Percentiles rank a stretch among this genome's conserved stretches.
phyloP scores from a whole-genome alignment of 345 rosid species.

The Viola odorata region DNA sequence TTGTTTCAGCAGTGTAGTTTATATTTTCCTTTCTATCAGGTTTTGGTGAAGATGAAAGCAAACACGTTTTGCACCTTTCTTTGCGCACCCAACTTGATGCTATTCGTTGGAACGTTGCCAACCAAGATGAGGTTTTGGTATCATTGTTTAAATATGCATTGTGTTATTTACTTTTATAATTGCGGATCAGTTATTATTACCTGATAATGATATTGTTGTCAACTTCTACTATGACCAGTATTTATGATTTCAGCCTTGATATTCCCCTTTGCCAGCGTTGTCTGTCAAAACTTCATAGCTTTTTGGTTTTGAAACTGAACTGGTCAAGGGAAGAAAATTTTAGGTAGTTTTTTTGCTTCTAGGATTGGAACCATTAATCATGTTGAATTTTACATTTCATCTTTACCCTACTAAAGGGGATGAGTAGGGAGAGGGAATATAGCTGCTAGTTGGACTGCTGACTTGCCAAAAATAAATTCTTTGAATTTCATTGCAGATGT shows the following conservation, averaged over 20 bases:
- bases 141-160: constrained; percentile 2
- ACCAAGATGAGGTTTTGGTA: constrained; percentile 77
- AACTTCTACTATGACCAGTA: too few species aligned
- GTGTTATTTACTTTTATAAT: not conserved
- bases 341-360: not conserved
- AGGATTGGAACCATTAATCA: not conserved
- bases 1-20: too few species aligned
- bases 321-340: too few species aligned
- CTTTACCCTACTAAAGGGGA: not conserved
- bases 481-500: too few species aligned
- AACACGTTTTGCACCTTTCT: constrained; percentile 65
- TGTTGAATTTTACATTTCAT: not conserved
- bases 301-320: too few species aligned
- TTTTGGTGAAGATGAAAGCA: constrained; percentile 48
- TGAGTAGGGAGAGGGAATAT: too few species aligned
- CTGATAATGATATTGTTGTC: too few species aligned
- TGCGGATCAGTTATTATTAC: not conserved
- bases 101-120: constrained; percentile 74
- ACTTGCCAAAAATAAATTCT: too few species aligned
- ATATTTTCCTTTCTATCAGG: constrained; percentile 21
- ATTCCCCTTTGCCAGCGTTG: too few species aligned
- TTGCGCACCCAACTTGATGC: constrained; percentile 46
- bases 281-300: too few species aligned
- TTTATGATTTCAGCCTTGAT: too few species aligned
- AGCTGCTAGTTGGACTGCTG: too few species aligned